These are phyloP conservation scores for Rugosomyces carneus DNA, from an alignment of 1,284 basidiomycete species.

Conservation along the genomic window DNA sequence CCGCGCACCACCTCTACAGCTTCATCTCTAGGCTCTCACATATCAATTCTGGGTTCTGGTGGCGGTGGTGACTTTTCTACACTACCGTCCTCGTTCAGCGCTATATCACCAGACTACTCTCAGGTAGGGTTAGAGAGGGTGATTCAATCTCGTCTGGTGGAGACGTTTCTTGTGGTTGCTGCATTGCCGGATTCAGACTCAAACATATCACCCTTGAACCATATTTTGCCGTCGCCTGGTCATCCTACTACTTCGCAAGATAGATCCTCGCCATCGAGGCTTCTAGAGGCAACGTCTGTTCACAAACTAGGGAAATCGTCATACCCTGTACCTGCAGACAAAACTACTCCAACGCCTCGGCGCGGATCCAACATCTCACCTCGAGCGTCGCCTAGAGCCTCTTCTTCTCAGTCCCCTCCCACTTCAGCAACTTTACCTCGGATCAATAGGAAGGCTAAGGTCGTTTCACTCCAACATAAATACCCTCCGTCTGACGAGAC, in stretches of 20 bases:
- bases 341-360: constrained; percentile 7
- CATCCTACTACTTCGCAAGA: constrained; percentile 9
- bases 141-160: constrained; percentile 68
- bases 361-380: constrained; percentile 9
- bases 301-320: constrained; percentile 15
- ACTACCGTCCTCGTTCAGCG: constrained; percentile 18
- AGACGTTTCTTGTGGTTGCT: constrained; percentile 65
- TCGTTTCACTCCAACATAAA: constrained; percentile 4
- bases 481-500: constrained; percentile 9
- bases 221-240: neutral
- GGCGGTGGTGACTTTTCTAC: constrained; percentile 12
- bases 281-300: constrained; percentile 2
- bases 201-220: constrained; percentile 7
- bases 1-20: constrained; percentile 45
- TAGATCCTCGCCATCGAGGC: constrained; percentile 9
- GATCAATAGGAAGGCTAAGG: constrained; percentile 13
- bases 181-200: constrained; percentile 23
- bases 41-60: constrained; percentile 10
- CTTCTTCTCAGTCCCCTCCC: constrained; percentile 15
- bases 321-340: constrained; percentile 11
- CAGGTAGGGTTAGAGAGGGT: constrained; percentile 64
- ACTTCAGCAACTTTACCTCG: constrained; percentile 12
- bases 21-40: constrained; percentile 35
- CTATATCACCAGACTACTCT: constrained; percentile 51
- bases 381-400: constrained; percentile 5